Evolutionary conservation across 106 monocot genomes (phyloP), one percentile per base, ranked within the genome.

Genomic region (Phalaenopsis aphrodite): DNA sequence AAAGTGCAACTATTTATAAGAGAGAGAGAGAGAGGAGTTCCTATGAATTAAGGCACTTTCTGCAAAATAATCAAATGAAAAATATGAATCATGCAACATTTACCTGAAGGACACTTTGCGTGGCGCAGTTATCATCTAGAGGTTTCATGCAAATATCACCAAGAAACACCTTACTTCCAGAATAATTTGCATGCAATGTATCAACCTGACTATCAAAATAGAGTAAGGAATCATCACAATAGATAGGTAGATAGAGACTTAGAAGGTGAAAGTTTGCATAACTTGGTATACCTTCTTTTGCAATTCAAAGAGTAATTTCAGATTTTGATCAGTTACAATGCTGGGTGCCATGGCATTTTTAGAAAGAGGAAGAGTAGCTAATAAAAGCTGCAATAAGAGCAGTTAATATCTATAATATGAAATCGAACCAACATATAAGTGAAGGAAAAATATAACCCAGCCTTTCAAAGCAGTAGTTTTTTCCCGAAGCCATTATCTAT

Each of bases 61-160:
- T 12, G 48, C 65, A 56, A 80, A 15, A 79, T 18, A 21, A 69
- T 12, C 67, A 19, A 61, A 46, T 19, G 71, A 67, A 57, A 24
- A 79, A 37, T 37, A 52, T 75, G 41, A 77, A 30, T 43, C n/a
- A 30, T 71, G 19, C 72, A 78, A 42, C 55, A 85, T 52, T 21
- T 41, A 98, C 98, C 94, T 98, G 98, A 78, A 98, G 82, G 80
- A 98, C 78, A 82, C 98, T 98, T 77, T 94, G 98, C 75, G 94
- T 93, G 12, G 98, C 94, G 87, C 98, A 98, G 55, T 81, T 88
- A 72, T 87, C 74, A 55, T 89, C 92, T 75, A 98, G 88, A 75
- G 98, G 98, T 55, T 94, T 98, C 75, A 98, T 77, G 74, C 98
- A 98, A 55, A 98, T 94, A 55, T 98, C 94, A 49, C 80, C 41